These are phyloP conservation scores for Boeremia exigua DNA, from an alignment of 2,329 filamentous ascomycete genomes.

Conservation along the genomic window DNA sequence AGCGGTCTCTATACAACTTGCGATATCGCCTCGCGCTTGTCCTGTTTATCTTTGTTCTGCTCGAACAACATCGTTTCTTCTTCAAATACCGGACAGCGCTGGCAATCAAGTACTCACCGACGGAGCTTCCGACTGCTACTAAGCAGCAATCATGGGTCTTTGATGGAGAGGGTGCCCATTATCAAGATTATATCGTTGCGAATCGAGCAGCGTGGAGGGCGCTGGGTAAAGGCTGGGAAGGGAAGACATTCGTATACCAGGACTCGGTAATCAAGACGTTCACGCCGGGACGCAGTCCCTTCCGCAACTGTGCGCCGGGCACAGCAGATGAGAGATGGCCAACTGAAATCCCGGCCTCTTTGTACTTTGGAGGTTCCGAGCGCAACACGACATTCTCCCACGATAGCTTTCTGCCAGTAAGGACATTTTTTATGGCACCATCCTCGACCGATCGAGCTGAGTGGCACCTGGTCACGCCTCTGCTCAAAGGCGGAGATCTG, in stretches of 20 bases:
- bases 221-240: conserved; percentile 34
- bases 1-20: conserved; percentile 10
- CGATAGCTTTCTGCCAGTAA: conserved; percentile 26
- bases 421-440: conserved; percentile 26
- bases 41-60: conserved; percentile 20
- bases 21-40: conserved; percentile 24
- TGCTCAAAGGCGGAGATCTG: conserved; percentile 23
- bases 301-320: conserved; percentile 32
- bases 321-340: conserved; percentile 27
- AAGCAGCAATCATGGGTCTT: conserved; percentile 2
- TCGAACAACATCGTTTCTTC: conserved; percentile 29
- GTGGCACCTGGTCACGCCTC: conserved; percentile 31
- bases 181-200: conserved; percentile 27
- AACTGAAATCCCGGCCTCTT: conserved; percentile 36
- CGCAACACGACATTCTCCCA: not conserved
- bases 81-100: conserved; percentile 26
- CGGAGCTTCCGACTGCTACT: conserved; percentile 16
- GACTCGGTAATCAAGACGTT: conserved; percentile 38
- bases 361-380: conserved; percentile 23
- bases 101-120: conserved; percentile 29
- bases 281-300: conserved; percentile 29
- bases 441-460: conserved; percentile 15
- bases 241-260: conserved; percentile 29
- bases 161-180: conserved; percentile 15
- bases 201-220: conserved; percentile 26